Evolutionary conservation across 805 yeast species (phyloP).

Genomic region (Ogataea ganodermae): DNA sequence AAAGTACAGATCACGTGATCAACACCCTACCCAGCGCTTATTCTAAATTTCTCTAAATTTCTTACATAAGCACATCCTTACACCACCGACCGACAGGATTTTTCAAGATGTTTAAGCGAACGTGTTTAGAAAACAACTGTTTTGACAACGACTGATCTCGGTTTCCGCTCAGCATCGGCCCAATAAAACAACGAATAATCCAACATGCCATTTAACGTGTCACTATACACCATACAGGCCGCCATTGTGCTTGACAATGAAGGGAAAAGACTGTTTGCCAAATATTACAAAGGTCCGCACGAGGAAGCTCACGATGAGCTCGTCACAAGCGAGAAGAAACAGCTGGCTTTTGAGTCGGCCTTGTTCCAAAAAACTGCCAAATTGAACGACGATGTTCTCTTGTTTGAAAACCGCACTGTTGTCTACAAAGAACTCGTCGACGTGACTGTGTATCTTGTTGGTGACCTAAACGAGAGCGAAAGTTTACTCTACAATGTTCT

Average conservation of each 20-base stretch:
- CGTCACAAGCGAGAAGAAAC: conserved; percentile 49
- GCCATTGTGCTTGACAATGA: conserved; percentile 77
- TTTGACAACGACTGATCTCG: neutral
- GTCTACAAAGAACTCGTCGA: conserved; percentile 88
- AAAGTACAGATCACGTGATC: too few relatives aligned
- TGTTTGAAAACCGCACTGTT: conserved; percentile 76
- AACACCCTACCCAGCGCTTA: too few relatives aligned
- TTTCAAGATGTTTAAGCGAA: conserved; percentile 2
- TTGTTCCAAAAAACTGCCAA: conserved; percentile 77
- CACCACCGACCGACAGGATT: neutral
- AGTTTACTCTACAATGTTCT: conserved; percentile 72
- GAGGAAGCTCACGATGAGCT: conserved; percentile 36
- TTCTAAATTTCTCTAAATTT: neutral
- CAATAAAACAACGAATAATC: neutral
- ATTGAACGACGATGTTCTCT: conserved; percentile 74
- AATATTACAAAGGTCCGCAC: conserved; percentile 77
- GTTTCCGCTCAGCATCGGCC: neutral
- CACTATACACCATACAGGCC: conserved; percentile 83
- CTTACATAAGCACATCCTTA: neutral
- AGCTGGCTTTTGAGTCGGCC: conserved; percentile 72
- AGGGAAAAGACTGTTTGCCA: conserved; percentile 79
- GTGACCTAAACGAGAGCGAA: conserved; percentile 83
- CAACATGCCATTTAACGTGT: conserved; percentile 36
- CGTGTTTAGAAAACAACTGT: conserved; percentile 6
- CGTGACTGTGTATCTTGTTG: conserved; percentile 68